Conservation (phyloP, 768 basidiomycete genomes). For the Bullera alba region DNA sequence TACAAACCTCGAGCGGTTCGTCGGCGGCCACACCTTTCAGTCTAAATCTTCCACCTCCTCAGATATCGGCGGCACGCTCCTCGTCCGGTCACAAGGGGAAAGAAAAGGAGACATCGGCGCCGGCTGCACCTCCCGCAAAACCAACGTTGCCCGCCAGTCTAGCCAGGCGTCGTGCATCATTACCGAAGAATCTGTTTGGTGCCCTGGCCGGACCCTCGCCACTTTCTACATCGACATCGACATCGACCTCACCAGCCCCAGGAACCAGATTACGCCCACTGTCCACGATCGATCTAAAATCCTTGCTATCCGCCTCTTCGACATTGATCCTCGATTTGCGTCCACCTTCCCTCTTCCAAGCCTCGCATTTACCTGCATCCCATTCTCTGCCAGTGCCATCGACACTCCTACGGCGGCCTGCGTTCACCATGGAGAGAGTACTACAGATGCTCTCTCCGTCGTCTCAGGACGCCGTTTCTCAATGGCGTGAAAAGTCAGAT, state of each 20-base stretch:
- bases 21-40: conserved; percentile 4
- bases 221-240: conserved; percentile 8
- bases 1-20: conserved; percentile 1
- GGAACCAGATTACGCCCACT: conserved; percentile 19
- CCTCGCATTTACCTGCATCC: conserved; percentile 61
- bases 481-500: conserved; percentile 39
- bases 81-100: conserved; percentile 1
- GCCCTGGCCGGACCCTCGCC: conserved; percentile 13
- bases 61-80: too few species aligned
- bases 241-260: conserved; percentile 7
- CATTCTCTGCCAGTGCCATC: conserved; percentile 87
- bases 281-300: conserved; percentile 4
- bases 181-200: conserved; percentile 9
- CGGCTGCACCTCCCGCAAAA: not conserved
- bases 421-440: conserved; percentile 72
- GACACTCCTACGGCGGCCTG: conserved; percentile 83
- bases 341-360: conserved; percentile 64
- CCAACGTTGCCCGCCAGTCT: conserved; percentile 13
- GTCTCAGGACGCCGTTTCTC: conserved; percentile 35
- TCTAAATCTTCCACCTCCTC: conserved; percentile 7
- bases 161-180: conserved; percentile 20
- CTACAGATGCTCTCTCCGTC: conserved; percentile 66
- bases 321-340: conserved; percentile 80
- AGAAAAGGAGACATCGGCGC: not conserved
- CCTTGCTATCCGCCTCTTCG: conserved; percentile 10